These are phyloP conservation scores for Mercurialis annua DNA, from an alignment of 345 rosid species.

Conservation along the genomic window DNA sequence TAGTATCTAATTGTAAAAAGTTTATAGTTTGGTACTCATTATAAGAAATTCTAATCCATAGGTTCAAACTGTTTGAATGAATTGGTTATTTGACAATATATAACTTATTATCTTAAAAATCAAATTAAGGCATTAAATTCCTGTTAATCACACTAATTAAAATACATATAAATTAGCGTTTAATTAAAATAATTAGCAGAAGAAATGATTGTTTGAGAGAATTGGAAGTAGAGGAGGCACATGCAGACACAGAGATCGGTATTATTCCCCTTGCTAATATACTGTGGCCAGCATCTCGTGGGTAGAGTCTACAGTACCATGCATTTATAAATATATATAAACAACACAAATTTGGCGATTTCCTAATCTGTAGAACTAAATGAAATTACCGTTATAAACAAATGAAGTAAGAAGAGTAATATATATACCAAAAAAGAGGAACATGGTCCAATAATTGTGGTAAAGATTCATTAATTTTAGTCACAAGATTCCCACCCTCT, in stretches of 20 bases:
- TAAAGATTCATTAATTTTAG: conserved; percentile 16
- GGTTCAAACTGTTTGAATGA: too few relatives aligned
- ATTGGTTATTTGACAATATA: too few relatives aligned
- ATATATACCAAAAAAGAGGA: not conserved
- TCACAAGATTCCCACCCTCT: conserved; percentile 13
- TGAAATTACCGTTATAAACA: too few relatives aligned
- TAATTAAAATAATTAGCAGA: not conserved
- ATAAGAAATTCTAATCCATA: too few relatives aligned
- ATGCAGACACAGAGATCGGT: not conserved
- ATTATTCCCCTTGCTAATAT: not conserved
- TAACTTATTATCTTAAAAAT: too few relatives aligned
- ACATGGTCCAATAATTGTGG: conserved; percentile 40
- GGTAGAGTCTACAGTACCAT: conserved; percentile 23
- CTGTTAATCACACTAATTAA: not conserved
- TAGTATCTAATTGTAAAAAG: too few relatives aligned
- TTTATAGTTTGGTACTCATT: too few relatives aligned
- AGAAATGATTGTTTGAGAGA: too few relatives aligned
- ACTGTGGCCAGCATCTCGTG: too few relatives aligned
- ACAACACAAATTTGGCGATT: not conserved
- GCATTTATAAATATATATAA: conserved; percentile 4
- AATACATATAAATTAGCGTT: not conserved
- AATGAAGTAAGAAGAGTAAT: too few relatives aligned
- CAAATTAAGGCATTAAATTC: not conserved
- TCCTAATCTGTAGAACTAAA: not conserved
- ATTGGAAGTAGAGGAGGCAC: not conserved